phyloP scores from a whole-genome alignment of 805 yeast species.

The Candida broadrunensis region DNA sequence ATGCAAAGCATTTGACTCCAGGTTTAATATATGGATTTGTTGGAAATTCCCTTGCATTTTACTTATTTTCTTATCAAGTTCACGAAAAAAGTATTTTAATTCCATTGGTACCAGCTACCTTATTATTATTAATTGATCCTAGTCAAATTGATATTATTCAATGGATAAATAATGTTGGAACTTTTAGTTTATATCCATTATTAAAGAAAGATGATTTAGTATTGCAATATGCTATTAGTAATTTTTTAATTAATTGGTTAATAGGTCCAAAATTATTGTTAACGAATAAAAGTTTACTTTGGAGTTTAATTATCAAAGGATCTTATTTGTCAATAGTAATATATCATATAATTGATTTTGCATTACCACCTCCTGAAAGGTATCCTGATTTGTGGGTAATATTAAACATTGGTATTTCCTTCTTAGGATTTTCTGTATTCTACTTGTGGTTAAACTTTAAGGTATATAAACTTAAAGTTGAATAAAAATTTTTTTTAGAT shows the following conservation, averaged over 20 bases:
- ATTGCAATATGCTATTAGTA: slow-evolving; percentile 66
- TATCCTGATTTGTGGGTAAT: slow-evolving; percentile 89
- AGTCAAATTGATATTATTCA: slow-evolving; percentile 68
- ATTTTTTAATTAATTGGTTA: slow-evolving; percentile 48
- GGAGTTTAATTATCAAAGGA: slow-evolving; percentile 21
- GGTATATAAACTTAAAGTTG: slow-evolving; percentile 15
- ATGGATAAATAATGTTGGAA: slow-evolving; percentile 84
- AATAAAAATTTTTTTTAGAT: too few relatives aligned
- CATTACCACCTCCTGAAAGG: slow-evolving; percentile 48
- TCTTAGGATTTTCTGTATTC: slow-evolving; percentile 68
- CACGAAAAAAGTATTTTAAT: slow-evolving; percentile 91
- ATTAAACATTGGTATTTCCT: slow-evolving; percentile 68
- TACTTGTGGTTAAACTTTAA: slow-evolving; percentile 80
- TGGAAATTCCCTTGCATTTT: slow-evolving; percentile 84
- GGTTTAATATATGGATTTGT: slow-evolving; percentile 64
- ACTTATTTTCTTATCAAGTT: slow-evolving; percentile 88
- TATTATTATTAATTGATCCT: slow-evolving; percentile 58
- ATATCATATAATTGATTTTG: slow-evolving; percentile 54
- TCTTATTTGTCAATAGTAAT: slow-evolving; percentile 43
- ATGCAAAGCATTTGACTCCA: slow-evolving; percentile 11
- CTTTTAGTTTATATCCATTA: slow-evolving; percentile 87
- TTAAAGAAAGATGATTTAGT: slow-evolving; percentile 69
- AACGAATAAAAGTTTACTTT: slow-evolving; percentile 19
- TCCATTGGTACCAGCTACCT: slow-evolving; percentile 81
- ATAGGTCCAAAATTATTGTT: slow-evolving; percentile 26